Percentiles rank a stretch among this genome's conserved stretches.
These are phyloP conservation scores for Penicillium samsonianum DNA, from an alignment of 495 filamentous ascomycete species.

Conservation along the genomic window DNA sequence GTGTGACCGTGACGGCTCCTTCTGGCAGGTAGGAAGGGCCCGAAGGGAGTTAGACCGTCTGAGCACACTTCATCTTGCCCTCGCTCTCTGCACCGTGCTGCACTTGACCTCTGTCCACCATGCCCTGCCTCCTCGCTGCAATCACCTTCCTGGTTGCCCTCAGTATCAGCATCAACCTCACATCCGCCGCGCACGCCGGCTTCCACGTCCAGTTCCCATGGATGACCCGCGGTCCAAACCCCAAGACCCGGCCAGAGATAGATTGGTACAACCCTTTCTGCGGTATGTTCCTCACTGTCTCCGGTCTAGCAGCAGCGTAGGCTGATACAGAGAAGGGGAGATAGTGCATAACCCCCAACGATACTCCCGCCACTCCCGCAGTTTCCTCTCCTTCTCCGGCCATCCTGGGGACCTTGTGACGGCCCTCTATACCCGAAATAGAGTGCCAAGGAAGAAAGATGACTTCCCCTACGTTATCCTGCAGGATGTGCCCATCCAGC, in stretches of 20 bases:
- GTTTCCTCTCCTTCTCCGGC: background rate
- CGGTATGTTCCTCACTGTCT: background rate
- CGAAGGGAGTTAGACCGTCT: background rate
- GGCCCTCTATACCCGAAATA: background rate
- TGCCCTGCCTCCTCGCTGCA: background rate
- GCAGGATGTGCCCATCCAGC: slow-evolving; percentile 1
- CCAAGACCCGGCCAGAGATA: slow-evolving; percentile 1
- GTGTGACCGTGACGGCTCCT: background rate
- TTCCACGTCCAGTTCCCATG: slow-evolving; percentile 7
- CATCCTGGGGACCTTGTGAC: slow-evolving; percentile 5
- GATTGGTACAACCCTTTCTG: slow-evolving; percentile 3
- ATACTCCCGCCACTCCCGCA: background rate
- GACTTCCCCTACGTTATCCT: slow-evolving; percentile 2
- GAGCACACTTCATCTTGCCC: background rate
- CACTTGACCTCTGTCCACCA: background rate
- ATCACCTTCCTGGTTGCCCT: background rate
- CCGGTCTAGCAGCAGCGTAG: background rate
- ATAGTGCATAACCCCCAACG: slow-evolving; percentile 5
- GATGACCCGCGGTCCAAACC: slow-evolving; percentile 3
- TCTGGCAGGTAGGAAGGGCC: background rate
- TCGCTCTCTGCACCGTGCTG: slow-evolving; percentile 1
- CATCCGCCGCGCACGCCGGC: slow-evolving; percentile 1
- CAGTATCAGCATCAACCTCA: background rate
- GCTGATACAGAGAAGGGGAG: slow-evolving; percentile 5
- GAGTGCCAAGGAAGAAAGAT: slow-evolving; percentile 2